Percentiles rank a stretch among this genome's conserved stretches.
These are phyloP conservation scores for Microcera coccophila DNA, from an alignment of 2,329 filamentous ascomycete species.

Conservation along the genomic window DNA sequence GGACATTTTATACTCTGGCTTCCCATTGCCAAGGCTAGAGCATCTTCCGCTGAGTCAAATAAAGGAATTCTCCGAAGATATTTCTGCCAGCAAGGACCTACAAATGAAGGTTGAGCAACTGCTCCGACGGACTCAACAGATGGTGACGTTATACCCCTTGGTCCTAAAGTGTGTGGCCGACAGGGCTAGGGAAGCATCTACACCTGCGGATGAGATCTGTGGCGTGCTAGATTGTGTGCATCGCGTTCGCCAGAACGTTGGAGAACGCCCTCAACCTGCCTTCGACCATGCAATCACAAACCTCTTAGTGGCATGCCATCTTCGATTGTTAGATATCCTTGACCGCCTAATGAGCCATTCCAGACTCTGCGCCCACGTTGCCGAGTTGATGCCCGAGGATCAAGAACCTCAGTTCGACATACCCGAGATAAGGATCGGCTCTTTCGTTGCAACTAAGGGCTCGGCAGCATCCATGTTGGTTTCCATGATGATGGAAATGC, in stretches of 20 bases:
- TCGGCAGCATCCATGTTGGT: slow-evolving; percentile 34
- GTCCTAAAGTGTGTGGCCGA: slow-evolving; percentile 21
- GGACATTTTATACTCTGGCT: slow-evolving; percentile 18
- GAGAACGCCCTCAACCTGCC: slow-evolving; percentile 4
- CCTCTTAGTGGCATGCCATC: slow-evolving; percentile 37
- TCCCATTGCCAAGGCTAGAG: slow-evolving; percentile 9
- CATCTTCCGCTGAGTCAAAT: slow-evolving; percentile 22
- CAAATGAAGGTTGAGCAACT: slow-evolving; percentile 32
- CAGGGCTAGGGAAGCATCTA: slow-evolving; percentile 1
- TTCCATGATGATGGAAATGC: slow-evolving; percentile 31
- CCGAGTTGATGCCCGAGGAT: slow-evolving; percentile 23
- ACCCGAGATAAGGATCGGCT: slow-evolving; percentile 40
- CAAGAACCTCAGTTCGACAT: slow-evolving; percentile 34
- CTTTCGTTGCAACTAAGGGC: slow-evolving; percentile 32
- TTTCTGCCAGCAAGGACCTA: slow-evolving; percentile 23
- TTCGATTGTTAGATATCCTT: slow-evolving; percentile 36
- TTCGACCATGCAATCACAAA: slow-evolving; percentile 36
- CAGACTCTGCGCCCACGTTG: slow-evolving; percentile 31
- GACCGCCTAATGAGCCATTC: slow-evolving; percentile 31
- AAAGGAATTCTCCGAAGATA: slow-evolving; percentile 19
- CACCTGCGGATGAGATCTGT: slow-evolving; percentile 20
- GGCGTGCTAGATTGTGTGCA: slow-evolving; percentile 35
- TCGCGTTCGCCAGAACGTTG: slow-evolving; percentile 11
- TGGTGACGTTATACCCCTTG: slow-evolving; percentile 35
- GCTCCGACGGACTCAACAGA: slow-evolving; percentile 32